Evolutionary conservation across 2,329 filamentous ascomycete species (phyloP), one percentile per base, ranked within the genome.

Genomic region (Fusarium buharicum): DNA sequence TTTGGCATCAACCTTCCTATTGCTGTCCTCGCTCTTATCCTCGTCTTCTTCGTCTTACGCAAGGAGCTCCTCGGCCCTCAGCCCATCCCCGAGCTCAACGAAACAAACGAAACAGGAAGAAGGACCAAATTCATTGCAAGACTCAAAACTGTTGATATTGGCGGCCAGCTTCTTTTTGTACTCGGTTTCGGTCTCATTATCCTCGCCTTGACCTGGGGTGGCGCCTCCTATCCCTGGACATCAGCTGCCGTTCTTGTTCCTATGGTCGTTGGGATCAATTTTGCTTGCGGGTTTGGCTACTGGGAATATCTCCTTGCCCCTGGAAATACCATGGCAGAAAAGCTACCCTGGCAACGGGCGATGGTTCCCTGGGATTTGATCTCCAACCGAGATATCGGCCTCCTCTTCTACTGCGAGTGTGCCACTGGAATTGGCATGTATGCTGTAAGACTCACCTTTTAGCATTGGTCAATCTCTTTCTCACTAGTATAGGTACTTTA

Each of bases 281-380:
- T 82, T 20, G 73, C 78, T 14, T 63, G 72, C 3, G 57, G 65
- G 1, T 86, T 83, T 64, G 59, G 83, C 22, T 72, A 78, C 54
- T 83, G 85, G 74, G 79, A 87, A 72, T 83, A 82, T 59, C 75
- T 84, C 6, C 81, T 89, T 69, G 77, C 78, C 6, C 80, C 85
- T 0, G 82, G 80, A 0, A 76, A 77, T 2, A 45, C 74, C 2
- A 73, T 87, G 22, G 75, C 81, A 0, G 72, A 78, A 4, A 70
- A 76, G n/a, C 81, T 86, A 28, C 82, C 84, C 3, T 75, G 73
- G 41, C 85, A 89, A 64, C 78, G 79, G 37, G 77, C 87, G 9
- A 90, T 90, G 87, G 79, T 91, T 13, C 86, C 87, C 0, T 88
- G 86, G 72, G 74, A 78, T 8, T 74, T 90, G 17, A 78, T 90